Evolutionary conservation across 495 filamentous ascomycete species (phyloP).

Genomic region (Penicillium arizonense): DNA sequence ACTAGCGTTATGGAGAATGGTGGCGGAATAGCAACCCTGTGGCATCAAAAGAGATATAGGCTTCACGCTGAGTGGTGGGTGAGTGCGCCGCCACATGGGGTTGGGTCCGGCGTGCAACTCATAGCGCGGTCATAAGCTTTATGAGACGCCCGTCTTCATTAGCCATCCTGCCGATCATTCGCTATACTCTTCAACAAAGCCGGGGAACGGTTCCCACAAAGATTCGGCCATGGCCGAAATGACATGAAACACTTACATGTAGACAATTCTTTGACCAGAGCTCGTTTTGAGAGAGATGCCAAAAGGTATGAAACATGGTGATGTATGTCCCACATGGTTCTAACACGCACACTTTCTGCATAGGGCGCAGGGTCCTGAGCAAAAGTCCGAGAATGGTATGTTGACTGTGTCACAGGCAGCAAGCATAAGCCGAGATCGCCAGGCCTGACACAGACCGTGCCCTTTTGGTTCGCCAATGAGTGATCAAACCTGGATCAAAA

Average conservation of each 20-base stretch:
- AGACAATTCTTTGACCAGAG: not conserved
- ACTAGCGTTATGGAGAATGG: not conserved
- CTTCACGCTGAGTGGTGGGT: conserved; percentile 7
- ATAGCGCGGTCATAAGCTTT: conserved; percentile 21
- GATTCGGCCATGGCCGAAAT: not conserved
- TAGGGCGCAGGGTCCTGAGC: not conserved
- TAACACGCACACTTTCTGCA: not conserved
- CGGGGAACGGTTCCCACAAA: not conserved
- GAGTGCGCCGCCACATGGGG: not conserved
- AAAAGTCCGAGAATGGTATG: not conserved
- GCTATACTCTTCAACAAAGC: not conserved
- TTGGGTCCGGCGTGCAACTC: conserved; percentile 3
- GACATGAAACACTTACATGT: not conserved
- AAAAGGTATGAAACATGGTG: not conserved
- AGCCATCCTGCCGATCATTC: conserved; percentile 20
- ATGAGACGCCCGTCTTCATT: conserved; percentile 21
- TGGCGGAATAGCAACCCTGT: not conserved
- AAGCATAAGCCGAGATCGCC: not conserved
- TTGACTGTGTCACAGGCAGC: not conserved
- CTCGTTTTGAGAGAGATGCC: not conserved
- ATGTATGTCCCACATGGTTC: not conserved
- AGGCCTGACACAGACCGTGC: not conserved
- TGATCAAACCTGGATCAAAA: not conserved
- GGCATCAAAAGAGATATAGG: conserved; percentile 5
- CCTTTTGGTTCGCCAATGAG: conserved; percentile 7